Evolutionary conservation across 2,329 filamentous ascomycete species (phyloP), one percentile per base, ranked within the genome.

Genomic region (Mollisiaceae sp.): DNA sequence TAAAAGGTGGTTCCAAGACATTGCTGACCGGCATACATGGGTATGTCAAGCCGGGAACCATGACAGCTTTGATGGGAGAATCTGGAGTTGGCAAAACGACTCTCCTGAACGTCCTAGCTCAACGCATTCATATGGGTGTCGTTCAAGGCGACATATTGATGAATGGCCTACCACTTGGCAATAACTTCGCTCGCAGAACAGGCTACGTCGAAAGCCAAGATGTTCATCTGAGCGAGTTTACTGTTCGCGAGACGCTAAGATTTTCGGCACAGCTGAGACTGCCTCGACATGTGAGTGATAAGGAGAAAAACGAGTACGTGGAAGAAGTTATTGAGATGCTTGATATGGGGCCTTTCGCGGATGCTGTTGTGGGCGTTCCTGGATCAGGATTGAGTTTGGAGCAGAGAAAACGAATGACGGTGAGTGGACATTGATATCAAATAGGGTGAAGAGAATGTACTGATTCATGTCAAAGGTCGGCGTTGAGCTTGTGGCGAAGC

Each of bases 201-300:
- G 93, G 93, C 54, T 97, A 96, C 72, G 93, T 94, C 41, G 91
- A 96, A 75, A 93, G 97, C 77, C 92, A 96, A 77, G 93, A 97
- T 84, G 78, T 89, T 47, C 87, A 89, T 75, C 85, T 89, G 63
- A 83, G 84, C 0, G 84, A 84, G 0, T 84, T 88, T 70, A 89
- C 87, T 1, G 86, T 89, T 39, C 82, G 87, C 38, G 87, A 89
- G 72, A 87, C 87, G 0, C 80, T 90, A 4, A 80, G 84, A 32
- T 90, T 90, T 27, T 87, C 88, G 73, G 94, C 94, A 22, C 77
- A 94, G 8, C 88, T 97, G 50, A 90, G 94, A 68, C 94, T 97
- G 75, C 93, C 94, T 0, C 87, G 86, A 57, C 82, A 89, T 60
- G 85, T 91, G 18, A 82, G 91, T 2, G 84, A 83, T 14, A 80